Conservation (phyloP, 306 rosid genomes). For the Lathyrus tuberosus region DNA sequence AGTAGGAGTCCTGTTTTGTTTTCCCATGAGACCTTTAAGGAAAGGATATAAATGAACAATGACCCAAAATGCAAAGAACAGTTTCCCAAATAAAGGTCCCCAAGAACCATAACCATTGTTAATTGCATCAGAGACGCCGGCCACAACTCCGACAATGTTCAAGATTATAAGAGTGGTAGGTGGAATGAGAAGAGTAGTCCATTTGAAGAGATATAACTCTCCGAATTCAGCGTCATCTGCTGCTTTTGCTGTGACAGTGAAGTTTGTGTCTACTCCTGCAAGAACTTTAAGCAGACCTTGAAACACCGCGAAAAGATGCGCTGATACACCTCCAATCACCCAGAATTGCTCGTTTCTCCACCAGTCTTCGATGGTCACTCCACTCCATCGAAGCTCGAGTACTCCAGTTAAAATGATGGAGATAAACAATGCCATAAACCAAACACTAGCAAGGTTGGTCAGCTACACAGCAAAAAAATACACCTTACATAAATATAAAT, state of each 20-base stretch:
- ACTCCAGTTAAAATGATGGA: constrained; percentile 50
- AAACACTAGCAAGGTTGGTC: constrained; percentile 51
- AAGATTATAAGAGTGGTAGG: constrained; percentile 59
- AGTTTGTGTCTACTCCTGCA: constrained; percentile 58
- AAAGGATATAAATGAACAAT: constrained; percentile 58
- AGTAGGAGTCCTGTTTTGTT: constrained; percentile 58
- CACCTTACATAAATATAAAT: background rate
- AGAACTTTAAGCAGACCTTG: constrained; percentile 59
- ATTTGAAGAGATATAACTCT: constrained; percentile 54
- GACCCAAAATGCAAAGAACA: constrained; percentile 59
- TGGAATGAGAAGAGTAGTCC: constrained; percentile 61
- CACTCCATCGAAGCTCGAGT: constrained; percentile 59
- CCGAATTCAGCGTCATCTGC: constrained; percentile 53
- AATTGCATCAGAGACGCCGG: constrained; percentile 57
- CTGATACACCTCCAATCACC: constrained; percentile 61
- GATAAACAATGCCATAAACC: constrained; percentile 55
- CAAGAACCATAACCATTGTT: constrained; percentile 57
- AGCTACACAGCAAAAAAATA: constrained; percentile 31
- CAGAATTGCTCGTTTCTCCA: constrained; percentile 55
- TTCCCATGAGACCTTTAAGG: constrained; percentile 66
- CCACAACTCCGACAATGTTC: constrained; percentile 59
- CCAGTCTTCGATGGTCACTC: constrained; percentile 44
- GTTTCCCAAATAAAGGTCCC: constrained; percentile 61
- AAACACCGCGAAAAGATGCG: constrained; percentile 57
- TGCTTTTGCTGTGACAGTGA: constrained; percentile 55